phyloP scores from a whole-genome alignment of 2,329 filamentous ascomycete species.

The Torrubiella hemipterigena region DNA sequence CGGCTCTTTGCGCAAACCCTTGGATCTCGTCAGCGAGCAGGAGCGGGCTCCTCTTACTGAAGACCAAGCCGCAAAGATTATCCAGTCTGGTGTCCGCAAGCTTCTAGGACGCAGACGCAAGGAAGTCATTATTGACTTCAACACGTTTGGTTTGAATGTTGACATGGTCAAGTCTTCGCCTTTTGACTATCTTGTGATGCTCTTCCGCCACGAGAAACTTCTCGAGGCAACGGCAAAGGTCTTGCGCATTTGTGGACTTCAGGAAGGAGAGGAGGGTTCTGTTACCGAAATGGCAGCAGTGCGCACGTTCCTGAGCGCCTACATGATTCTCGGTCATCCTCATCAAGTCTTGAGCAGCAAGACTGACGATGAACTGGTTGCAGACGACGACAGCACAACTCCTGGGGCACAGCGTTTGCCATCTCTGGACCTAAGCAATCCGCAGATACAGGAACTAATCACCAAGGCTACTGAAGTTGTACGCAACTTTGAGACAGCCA shows the following conservation, averaged over 20 bases:
- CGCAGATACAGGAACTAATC: conserved; percentile 58
- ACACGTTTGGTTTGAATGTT: conserved; percentile 54
- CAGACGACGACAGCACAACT: conserved; percentile 29
- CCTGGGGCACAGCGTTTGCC: conserved; percentile 19
- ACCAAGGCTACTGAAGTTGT: conserved; percentile 67
- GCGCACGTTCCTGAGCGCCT: conserved; percentile 68
- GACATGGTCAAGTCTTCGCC: conserved; percentile 57
- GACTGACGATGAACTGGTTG: conserved; percentile 44
- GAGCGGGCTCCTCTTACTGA: conserved; percentile 34
- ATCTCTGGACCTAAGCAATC: conserved; percentile 41
- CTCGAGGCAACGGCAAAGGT: conserved; percentile 54
- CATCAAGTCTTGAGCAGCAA: conserved; percentile 67
- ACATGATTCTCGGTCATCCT: conserved; percentile 68
- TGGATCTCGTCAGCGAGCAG: conserved; percentile 34
- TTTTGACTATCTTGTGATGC: conserved; percentile 61
- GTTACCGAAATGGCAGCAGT: conserved; percentile 59
- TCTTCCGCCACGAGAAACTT: conserved; percentile 56
- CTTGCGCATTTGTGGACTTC: conserved; percentile 56
- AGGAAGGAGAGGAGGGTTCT: conserved; percentile 50
- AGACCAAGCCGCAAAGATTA: conserved; percentile 49
- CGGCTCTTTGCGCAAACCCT: conserved; percentile 34
- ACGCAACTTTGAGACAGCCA: conserved; percentile 63
- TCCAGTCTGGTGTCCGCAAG: conserved; percentile 61
- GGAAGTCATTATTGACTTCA: conserved; percentile 52
- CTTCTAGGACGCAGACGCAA: conserved; percentile 41